Conservation (phyloP, 2,329 filamentous ascomycete species). For the Cucurbitaria berberidis region DNA sequence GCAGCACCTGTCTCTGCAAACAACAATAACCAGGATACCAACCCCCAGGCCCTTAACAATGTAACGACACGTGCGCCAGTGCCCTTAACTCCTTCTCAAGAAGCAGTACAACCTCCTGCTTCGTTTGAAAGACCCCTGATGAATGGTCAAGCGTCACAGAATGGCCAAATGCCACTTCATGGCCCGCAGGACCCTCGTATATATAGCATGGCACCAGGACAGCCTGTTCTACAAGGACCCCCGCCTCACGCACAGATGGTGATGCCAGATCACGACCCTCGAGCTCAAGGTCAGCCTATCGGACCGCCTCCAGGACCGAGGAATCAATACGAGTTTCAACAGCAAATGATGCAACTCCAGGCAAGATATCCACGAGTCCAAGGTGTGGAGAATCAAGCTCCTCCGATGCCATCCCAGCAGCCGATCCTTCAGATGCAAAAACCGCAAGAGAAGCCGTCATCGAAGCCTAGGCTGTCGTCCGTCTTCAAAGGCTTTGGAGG, state of each 20-base stretch:
- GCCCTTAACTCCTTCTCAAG: slow-evolving; percentile 14
- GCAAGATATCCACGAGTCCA: slow-evolving; percentile 50
- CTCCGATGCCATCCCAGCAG: slow-evolving; percentile 44
- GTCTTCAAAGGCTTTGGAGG: slow-evolving; percentile 55
- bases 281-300: slow-evolving; percentile 16
- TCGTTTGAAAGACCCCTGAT: slow-evolving; percentile 10
- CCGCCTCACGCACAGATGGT: slow-evolving; percentile 12
- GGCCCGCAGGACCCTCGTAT: slow-evolving; percentile 17
- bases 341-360: slow-evolving; percentile 40
- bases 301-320: slow-evolving; percentile 18
- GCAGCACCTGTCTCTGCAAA: slow-evolving; percentile 7
- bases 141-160: slow-evolving; percentile 5
- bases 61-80: slow-evolving; percentile 9
- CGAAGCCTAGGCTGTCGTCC: slow-evolving; percentile 37
- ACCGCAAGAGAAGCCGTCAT: slow-evolving; percentile 31
- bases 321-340: slow-evolving; percentile 40
- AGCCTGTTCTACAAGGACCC: slow-evolving; percentile 14
- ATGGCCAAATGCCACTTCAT: slow-evolving; percentile 10
- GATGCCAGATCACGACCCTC: slow-evolving; percentile 18
- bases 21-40: slow-evolving; percentile 2
- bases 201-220: slow-evolving; percentile 10
- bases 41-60: not conserved
- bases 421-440: slow-evolving; percentile 26
- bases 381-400: slow-evolving; percentile 49
- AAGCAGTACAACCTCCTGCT: slow-evolving; percentile 7